Evolutionary conservation across 352 stramenopile genomes (phyloP), one percentile per base, ranked within the genome.

Genomic region (Pythium angustatum): DNA sequence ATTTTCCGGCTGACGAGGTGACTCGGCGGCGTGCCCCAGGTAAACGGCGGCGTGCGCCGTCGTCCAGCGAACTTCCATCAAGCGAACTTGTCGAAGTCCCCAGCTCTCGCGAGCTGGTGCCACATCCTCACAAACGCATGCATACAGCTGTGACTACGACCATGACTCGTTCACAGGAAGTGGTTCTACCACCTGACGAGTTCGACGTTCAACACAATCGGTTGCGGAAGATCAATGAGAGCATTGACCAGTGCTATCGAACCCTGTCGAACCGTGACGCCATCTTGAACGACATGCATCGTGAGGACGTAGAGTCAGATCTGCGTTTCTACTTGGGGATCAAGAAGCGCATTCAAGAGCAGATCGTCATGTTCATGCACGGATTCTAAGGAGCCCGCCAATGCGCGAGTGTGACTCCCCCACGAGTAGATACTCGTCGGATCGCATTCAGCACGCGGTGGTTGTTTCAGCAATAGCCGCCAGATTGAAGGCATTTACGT

Each of bases 241-340:
- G 79, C 34, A 83, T 91, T 15, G 81, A 87, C 52, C 78, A 78
- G 38, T 88, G 79, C 45, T 80, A 88, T 48, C 75, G 72, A 24
- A 73, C 68, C 4, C 63, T 91, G 21, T 72, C 77, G 52, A 76
- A 73, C 43, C 49, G 68, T 26, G 81, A 87, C 5, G 73, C 49
- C 9, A 83, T 70, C 30, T 60, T 87, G 44, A 81, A 75, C 64
- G 76, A 82, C 28, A 76, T 63, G 53, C 81, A 91, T 45, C 81
- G 83, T 27, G 69, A 82, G 61, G 83, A 73, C 33, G 55, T 91
- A 52, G 81, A 91, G 47, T 69, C 70, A 14, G 81, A 91, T 58
- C 59, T 91, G 44, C 74, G 75, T 4, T 91, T 91, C 62, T 91
- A 88, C 67, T 78, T 77, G 1, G 78, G 79, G 41, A 91, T 91